These are phyloP conservation scores for Camellia granthamiana DNA, from an alignment of 148 eudicot genomes.

Conservation along the genomic window DNA sequence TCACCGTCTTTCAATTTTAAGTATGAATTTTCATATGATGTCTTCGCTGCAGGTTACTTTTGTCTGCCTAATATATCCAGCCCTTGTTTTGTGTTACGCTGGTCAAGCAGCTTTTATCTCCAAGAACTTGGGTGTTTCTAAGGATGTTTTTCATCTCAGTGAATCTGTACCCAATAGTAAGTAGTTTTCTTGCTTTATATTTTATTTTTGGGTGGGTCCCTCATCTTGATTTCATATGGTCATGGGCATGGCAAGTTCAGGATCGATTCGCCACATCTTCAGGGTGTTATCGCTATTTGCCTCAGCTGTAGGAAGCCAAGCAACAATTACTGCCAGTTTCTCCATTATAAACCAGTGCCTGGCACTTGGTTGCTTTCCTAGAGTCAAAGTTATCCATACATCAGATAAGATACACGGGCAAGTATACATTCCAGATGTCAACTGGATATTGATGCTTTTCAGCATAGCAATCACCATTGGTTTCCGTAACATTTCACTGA, in stretches of 20 bases:
- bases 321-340: slow-evolving; percentile 47
- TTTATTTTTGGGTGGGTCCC: neutral
- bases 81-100: slow-evolving; percentile 44
- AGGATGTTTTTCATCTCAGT: slow-evolving; percentile 33
- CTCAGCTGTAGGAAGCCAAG: slow-evolving; percentile 53
- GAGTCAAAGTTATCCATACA: slow-evolving; percentile 51
- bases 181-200: slow-evolving; percentile 2
- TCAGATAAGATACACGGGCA: slow-evolving; percentile 47
- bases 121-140: slow-evolving; percentile 21
- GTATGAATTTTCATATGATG: neutral
- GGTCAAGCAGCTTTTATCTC: slow-evolving; percentile 53
- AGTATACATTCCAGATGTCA: slow-evolving; percentile 46
- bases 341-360: slow-evolving; percentile 53
- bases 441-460: slow-evolving; percentile 50
- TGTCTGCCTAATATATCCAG: slow-evolving; percentile 42
- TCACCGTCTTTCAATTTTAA: neutral
- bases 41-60: slow-evolving; percentile 38
- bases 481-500: slow-evolving; percentile 33
- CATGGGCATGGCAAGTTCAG: slow-evolving; percentile 11
- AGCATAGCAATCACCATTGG: slow-evolving; percentile 37
- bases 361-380: slow-evolving; percentile 51
- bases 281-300: slow-evolving; percentile 39
- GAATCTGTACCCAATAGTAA: slow-evolving; percentile 43
- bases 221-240: neutral
- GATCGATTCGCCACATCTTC: slow-evolving; percentile 31